Conservation (phyloP, 495 filamentous ascomycete genomes). For the Neurospora tetraspora region DNA sequence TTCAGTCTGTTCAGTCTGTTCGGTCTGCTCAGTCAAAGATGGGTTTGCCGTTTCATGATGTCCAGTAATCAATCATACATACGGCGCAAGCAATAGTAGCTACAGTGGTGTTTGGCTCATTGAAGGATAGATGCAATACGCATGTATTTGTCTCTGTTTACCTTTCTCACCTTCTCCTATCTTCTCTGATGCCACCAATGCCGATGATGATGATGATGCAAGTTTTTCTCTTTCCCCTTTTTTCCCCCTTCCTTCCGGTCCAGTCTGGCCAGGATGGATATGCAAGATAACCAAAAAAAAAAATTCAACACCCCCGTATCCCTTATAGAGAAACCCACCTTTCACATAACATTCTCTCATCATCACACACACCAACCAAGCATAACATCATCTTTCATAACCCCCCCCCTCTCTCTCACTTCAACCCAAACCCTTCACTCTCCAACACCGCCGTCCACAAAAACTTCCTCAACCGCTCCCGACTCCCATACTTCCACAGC, state of each 20-base stretch:
- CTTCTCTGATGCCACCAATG: background rate
- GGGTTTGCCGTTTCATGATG: no score
- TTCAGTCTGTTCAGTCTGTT: no score
- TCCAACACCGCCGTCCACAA: slow-evolving; percentile 82
- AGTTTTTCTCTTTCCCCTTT: background rate
- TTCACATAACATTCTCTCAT: background rate
- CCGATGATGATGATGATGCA: background rate
- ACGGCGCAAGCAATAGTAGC: no score
- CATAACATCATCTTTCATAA: background rate
- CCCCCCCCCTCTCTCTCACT: slow-evolving; percentile 31
- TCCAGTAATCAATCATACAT: no score
- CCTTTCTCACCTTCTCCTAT: background rate
- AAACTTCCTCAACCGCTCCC: slow-evolving; percentile 55
- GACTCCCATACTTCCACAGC: slow-evolving; percentile 60
- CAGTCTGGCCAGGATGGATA: background rate
- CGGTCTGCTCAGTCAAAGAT: no score
- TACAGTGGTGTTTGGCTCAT: background rate
- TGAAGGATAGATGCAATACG: background rate
- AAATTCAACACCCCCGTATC: no score
- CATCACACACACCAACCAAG: background rate
- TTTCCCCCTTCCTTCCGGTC: background rate
- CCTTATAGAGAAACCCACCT: background rate
- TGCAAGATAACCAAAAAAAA: background rate
- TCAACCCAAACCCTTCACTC: slow-evolving; percentile 91
- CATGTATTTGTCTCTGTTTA: background rate